phyloP scores from a whole-genome alignment of 768 basidiomycete species.

The Cyclocybe aegerita region DNA sequence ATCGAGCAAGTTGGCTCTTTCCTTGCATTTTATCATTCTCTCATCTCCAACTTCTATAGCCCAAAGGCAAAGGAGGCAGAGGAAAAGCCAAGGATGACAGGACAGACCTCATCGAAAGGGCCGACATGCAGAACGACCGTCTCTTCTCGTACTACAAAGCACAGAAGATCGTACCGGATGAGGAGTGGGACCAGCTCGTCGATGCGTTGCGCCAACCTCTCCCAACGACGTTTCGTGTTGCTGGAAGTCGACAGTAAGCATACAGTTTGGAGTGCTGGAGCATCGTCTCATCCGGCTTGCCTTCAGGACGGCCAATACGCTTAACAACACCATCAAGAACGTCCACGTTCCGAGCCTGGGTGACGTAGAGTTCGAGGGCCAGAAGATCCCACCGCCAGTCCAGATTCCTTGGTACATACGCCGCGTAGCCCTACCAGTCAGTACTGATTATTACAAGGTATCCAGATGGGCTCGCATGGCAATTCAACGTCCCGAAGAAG shows the following conservation, averaged over 20 bases:
- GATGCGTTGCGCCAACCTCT: conserved; percentile 65
- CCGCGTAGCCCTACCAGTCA: no score
- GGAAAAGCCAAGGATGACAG: conserved; percentile 28
- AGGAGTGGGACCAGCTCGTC: conserved; percentile 80
- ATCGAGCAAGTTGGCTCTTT: no score
- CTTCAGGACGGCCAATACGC: conserved; percentile 59
- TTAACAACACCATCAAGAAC: conserved; percentile 77
- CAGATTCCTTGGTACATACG: conserved; percentile 77
- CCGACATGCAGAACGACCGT: conserved; percentile 70
- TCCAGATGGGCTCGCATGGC: conserved; percentile 94
- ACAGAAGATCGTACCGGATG: conserved; percentile 72
- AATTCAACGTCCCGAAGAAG: conserved; percentile 89
- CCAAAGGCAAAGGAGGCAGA: conserved; percentile 3
- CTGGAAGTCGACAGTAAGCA: conserved; percentile 80
- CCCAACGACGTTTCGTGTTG: conserved; percentile 93
- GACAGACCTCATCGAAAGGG: conserved; percentile 52
- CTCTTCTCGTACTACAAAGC: conserved; percentile 69
- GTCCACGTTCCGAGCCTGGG: conserved; percentile 77
- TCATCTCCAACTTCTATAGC: neutral
- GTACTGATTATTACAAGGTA: conserved; percentile 57
- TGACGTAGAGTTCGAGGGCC: conserved; percentile 73
- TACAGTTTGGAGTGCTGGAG: neutral
- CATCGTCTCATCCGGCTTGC: conserved; percentile 8
- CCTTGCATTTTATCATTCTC: no score
- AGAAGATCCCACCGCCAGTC: conserved; percentile 72